Conservation (phyloP, 352 stramenopile genomes). For the Phytophthora lateralis region DNA sequence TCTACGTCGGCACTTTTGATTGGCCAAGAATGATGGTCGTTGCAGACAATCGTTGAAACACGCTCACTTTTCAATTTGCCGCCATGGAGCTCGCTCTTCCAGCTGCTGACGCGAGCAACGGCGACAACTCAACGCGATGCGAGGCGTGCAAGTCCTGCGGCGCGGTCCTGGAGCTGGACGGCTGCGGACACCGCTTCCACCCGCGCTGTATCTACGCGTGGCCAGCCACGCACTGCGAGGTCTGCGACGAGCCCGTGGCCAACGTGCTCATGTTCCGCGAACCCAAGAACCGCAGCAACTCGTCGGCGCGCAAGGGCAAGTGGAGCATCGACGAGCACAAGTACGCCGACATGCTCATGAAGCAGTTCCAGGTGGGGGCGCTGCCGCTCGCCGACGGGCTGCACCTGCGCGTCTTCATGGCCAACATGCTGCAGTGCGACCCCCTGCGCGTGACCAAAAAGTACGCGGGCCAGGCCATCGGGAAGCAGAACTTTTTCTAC, state of each 20-base stretch:
- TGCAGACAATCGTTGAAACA: background rate
- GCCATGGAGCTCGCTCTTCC: conserved; percentile 8
- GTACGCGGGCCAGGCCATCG: conserved; percentile 71
- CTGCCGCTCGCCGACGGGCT: conserved; percentile 71
- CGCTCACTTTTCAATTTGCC: conserved; percentile 22
- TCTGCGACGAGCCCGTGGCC: conserved; percentile 52
- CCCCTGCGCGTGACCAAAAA: conserved; percentile 86
- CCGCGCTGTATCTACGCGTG: conserved; percentile 77
- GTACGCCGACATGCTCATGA: conserved; percentile 85
- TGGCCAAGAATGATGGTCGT: conserved; percentile 7
- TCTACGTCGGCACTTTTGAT: conserved; percentile 3
- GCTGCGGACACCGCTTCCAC: conserved; percentile 81
- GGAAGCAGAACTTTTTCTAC: conserved; percentile 83
- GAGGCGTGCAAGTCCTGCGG: conserved; percentile 76
- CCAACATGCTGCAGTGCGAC: conserved; percentile 79
- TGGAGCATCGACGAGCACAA: conserved; percentile 79
- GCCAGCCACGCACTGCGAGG: conserved; percentile 65
- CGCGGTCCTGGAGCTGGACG: conserved; percentile 66
- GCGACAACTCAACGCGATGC: conserved; percentile 65
- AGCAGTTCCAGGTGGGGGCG: conserved; percentile 76
- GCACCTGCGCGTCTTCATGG: conserved; percentile 76
- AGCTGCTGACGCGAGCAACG: background rate
- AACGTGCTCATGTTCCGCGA: conserved; percentile 58
- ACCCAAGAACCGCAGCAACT: conserved; percentile 46
- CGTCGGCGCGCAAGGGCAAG: conserved; percentile 72